Evolutionary conservation across 345 rosid genomes (phyloP).

Genomic region (Ceriops zippeliana): DNA sequence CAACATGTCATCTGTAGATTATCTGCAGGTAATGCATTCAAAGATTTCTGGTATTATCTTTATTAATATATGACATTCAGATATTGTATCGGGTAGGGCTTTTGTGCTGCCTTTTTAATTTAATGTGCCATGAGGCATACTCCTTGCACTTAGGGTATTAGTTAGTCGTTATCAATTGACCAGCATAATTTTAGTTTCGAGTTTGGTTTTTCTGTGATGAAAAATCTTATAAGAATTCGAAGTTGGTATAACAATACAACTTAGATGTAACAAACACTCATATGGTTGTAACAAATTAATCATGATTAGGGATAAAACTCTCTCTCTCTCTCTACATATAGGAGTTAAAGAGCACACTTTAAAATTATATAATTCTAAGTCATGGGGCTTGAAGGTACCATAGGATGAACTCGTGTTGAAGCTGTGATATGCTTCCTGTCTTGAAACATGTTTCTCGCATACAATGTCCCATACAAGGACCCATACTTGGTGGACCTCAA

Average conservation of each 20-base stretch:
- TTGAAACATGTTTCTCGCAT: slow-evolving; percentile 27
- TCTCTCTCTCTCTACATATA: no score
- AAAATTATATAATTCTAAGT: no score
- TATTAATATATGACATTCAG: neutral
- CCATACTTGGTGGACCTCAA: slow-evolving; percentile 7
- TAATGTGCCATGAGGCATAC: neutral
- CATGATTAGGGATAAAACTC: no score
- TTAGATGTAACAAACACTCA: no score
- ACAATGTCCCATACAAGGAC: slow-evolving; percentile 6
- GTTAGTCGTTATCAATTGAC: neutral
- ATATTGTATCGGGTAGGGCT: neutral
- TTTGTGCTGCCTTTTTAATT: slow-evolving; percentile 6
- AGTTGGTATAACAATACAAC: no score
- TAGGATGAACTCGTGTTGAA: no score
- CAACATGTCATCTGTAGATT: slow-evolving; percentile 36
- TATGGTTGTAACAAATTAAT: no score
- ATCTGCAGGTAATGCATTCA: slow-evolving; percentile 52
- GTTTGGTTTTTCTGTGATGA: neutral
- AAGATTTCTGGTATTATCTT: neutral
- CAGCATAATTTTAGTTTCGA: neutral
- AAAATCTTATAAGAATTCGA: no score
- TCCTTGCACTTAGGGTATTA: slow-evolving; percentile 7
- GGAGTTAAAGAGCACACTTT: no score
- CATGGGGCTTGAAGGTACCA: no score
- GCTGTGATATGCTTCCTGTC: slow-evolving; percentile 32